Evolutionary conservation across 805 yeast genomes (phyloP), one percentile per base, ranked within the genome.

Genomic region (Metschnikowia cubensis): DNA sequence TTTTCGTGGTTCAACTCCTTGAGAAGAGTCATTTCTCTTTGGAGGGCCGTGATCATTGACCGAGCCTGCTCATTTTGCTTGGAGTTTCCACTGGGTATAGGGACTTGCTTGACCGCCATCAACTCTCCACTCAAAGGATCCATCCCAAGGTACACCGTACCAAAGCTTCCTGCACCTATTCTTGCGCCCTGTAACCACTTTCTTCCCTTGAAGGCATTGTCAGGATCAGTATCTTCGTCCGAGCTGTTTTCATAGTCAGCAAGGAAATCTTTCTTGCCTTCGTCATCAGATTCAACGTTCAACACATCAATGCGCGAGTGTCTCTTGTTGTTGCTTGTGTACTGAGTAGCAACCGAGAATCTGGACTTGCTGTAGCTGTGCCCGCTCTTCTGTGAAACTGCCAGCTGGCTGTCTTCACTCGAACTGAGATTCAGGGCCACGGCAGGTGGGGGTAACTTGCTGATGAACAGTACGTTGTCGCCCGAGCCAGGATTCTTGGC

Each of bases 71-170:
- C 69, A 39, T 48, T 50, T 33, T 60, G 52, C 42, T 72, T 54
- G 48, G 71, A 67, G 60, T 53, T 58, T 33, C 73, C 71, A 34
- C 70, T 66, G 1, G 87, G 84, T 15, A 91, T 64, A 42, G 85
- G 86, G 1, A 94, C 97, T 65, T 91, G 97, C 63, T 94, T 94
- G 17, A 94, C 97, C 0, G 98, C 99, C 96, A 92, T 89, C 46
- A 94, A 74, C 63, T 90, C 98, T 39, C 99, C 99, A 0, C 96
- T 90, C 33, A 85, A 68, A 1, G 96, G 87, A 63, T 91, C 89
- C 83, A 94, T 83, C 0, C 97, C 99, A 35, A 94, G 71, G 54
- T 86, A 91, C 1, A 94, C 99, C 1, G 89, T 84, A 32, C 98
- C 99, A 73, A 90, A 94, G 52, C 95, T 85, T 2, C 99, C 99